Conservation (phyloP, 2,329 filamentous ascomycete species). For the Cytospora schulzeri region DNA sequence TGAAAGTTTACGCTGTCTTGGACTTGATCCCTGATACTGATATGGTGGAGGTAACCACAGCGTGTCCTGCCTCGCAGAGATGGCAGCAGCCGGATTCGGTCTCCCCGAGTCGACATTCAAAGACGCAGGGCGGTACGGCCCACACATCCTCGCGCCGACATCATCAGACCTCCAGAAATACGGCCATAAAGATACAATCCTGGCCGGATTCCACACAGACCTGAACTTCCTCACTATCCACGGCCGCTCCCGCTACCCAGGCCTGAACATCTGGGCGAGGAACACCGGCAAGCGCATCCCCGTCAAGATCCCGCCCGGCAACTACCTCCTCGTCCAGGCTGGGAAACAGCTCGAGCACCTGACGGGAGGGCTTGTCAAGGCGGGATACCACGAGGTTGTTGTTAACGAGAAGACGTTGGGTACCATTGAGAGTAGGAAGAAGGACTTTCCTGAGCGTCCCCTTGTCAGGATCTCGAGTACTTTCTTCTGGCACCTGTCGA, state of each 20-base stretch:
- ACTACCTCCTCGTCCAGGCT: conserved; percentile 62
- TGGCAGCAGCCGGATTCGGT: conserved; percentile 59
- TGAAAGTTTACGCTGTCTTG: conserved; percentile 23
- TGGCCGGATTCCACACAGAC: conserved; percentile 66
- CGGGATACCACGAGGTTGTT: conserved; percentile 64
- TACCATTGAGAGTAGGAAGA: conserved; percentile 47
- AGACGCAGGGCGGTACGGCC: conserved; percentile 58
- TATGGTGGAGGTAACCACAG: conserved; percentile 34
- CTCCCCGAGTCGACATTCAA: conserved; percentile 56
- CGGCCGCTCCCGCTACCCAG: conserved; percentile 63
- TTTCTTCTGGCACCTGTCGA: conserved; percentile 62
- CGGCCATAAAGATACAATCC: conserved; percentile 57
- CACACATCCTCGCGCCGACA: conserved; percentile 62
- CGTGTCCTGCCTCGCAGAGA: conserved; percentile 59
- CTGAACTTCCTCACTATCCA: conserved; percentile 68
- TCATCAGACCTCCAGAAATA: conserved; percentile 60
- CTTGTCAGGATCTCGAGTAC: conserved; percentile 61
- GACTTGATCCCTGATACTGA: not conserved
- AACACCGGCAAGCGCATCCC: conserved; percentile 62
- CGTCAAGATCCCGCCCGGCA: conserved; percentile 60
- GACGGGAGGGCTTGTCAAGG: conserved; percentile 62
- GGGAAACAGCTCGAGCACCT: conserved; percentile 66
- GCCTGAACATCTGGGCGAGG: conserved; percentile 64
- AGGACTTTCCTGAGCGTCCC: conserved; percentile 50
- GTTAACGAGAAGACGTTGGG: conserved; percentile 56